Evolutionary conservation across 2,329 filamentous ascomycete genomes (phyloP).

Genomic region (Phialemonium atrogriseum): DNA sequence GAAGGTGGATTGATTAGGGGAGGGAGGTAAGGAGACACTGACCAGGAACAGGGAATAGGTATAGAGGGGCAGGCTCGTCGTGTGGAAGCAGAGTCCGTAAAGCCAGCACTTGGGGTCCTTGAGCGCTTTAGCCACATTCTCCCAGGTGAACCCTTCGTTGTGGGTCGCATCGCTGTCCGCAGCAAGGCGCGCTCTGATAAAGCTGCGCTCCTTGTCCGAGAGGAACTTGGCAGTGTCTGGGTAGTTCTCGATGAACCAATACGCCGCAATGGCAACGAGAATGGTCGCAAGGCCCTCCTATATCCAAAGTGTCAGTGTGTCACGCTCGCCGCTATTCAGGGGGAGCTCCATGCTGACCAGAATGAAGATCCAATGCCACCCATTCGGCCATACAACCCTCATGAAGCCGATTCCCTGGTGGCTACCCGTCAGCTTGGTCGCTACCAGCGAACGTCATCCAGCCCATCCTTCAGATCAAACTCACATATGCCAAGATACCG

Average conservation of each 20-base stretch:
- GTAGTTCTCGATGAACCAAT: slow-evolving; percentile 60
- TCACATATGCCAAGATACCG: slow-evolving; percentile 45
- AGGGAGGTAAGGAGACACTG: slow-evolving; percentile 11
- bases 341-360: slow-evolving; percentile 37
- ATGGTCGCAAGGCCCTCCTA: slow-evolving; percentile 49
- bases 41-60: slow-evolving; percentile 47
- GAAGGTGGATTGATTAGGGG: not conserved
- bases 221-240: slow-evolving; percentile 52
- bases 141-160: slow-evolving; percentile 62
- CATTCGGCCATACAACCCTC: slow-evolving; percentile 41
- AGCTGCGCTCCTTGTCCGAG: slow-evolving; percentile 42
- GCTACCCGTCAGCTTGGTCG: too few relatives aligned
- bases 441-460: not conserved
- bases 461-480: slow-evolving; percentile 7
- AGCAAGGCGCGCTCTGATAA: slow-evolving; percentile 54
- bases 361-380: slow-evolving; percentile 55
- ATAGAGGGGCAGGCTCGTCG: slow-evolving; percentile 57
- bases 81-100: slow-evolving; percentile 64
- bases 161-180: slow-evolving; percentile 62
- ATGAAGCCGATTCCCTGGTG: slow-evolving; percentile 48
- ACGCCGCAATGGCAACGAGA: slow-evolving; percentile 37
- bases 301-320: not conserved
- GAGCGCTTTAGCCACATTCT: slow-evolving; percentile 52
- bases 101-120: slow-evolving; percentile 65
- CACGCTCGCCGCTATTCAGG: slow-evolving; percentile 23